A percentile compares a stretch with the other conserved stretches of the same genome.
phyloP scores from a whole-genome alignment of 2,329 filamentous ascomycete species.

The Arthrinium puccinioides region DNA sequence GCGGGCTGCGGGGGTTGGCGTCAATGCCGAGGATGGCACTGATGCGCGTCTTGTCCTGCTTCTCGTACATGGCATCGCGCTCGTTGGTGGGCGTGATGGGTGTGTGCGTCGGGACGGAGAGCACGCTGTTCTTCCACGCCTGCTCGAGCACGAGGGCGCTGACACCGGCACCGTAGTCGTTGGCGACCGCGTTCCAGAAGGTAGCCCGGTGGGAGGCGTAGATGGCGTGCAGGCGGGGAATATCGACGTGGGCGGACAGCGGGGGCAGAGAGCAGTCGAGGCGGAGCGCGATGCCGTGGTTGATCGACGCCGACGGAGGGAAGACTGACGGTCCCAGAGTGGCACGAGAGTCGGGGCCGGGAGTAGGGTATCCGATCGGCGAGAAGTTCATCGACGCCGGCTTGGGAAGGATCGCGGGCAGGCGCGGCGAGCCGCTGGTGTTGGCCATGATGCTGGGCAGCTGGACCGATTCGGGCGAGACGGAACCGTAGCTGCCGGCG shows the following conservation, averaged over 20 bases:
- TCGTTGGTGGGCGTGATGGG: constrained; percentile 49
- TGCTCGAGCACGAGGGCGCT: constrained; percentile 61
- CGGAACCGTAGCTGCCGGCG: constrained; percentile 35
- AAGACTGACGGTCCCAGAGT: constrained; percentile 37
- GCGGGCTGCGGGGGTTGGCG: constrained; percentile 48
- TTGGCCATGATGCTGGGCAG: constrained; percentile 44
- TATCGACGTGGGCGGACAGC: constrained; percentile 44
- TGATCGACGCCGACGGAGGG: constrained; percentile 30
- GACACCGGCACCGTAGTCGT: constrained; percentile 60
- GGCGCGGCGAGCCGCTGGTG: constrained; percentile 37
- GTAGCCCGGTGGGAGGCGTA: constrained; percentile 62
- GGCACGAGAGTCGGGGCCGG: constrained; percentile 31
- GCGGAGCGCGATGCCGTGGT: constrained; percentile 40
- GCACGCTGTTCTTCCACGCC: constrained; percentile 52
- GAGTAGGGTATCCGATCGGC: constrained; percentile 31
- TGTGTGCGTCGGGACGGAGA: constrained; percentile 27
- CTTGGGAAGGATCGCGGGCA: constrained; percentile 60
- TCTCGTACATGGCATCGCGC: constrained; percentile 30
- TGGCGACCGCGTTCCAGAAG: constrained; percentile 68
- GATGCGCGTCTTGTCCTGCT: constrained; percentile 52
- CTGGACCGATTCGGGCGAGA: constrained; percentile 38
- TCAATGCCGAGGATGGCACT: constrained; percentile 56
- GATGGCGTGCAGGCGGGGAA: constrained; percentile 59
- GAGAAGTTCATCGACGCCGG: constrained; percentile 41
- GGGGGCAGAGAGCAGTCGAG: constrained; percentile 50